Base-by-base conservation (phyloP, 495 filamentous ascomycete genomes). In the Xylaria scruposa region DNA sequence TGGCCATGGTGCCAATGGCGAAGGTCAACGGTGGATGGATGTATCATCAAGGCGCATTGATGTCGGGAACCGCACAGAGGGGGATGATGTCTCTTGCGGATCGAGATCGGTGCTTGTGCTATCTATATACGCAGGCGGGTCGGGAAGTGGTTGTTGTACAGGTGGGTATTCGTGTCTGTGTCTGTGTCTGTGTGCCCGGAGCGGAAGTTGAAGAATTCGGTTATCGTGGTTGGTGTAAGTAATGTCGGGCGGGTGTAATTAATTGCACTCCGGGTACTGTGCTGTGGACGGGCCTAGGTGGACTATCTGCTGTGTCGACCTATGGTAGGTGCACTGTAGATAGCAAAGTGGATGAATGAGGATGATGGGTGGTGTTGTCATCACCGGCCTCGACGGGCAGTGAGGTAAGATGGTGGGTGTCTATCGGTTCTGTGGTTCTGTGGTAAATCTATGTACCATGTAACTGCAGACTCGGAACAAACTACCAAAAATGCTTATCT, bases 1-100 rank as follows among this genome's bases (percentile, higher is more conserved):
- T 79, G 79, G 85, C 84, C 86, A 89, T 88, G 69, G 51, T 85
- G 68, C 76, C 77, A 73, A 73, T 76, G 77, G 76, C 72, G 67
- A 72, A 71, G 51, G 67, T 74, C 70, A 75, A 75, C 69, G 68
- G 61, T 68, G 69, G 44, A 72, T 69, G 51, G 51, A 70, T 73
- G 60, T 54, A 63, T 76, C 76, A 78, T 79, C 73, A 79, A 79
- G 77, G 76, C 76, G 74, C 73, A 79, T 79, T 73, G 71, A 76
- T 76, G 70, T 73, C 72, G 42, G 72, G 71, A 44, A 36, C 19
- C 38, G 31, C 38, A 62, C 49, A n/a, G 46, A 51, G 51, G 38
- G 38, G 36, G 3, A 24, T 44, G 8, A 24, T 15, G 38, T 63
- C 24, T 63, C 38, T n/a, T 44, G 60, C 26, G 4, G 60, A 13